Percentiles rank a stretch among this genome's conserved stretches.
Evolutionary conservation across 805 yeast species (phyloP).

Genomic region (Wickerhamiella dianesei): DNA sequence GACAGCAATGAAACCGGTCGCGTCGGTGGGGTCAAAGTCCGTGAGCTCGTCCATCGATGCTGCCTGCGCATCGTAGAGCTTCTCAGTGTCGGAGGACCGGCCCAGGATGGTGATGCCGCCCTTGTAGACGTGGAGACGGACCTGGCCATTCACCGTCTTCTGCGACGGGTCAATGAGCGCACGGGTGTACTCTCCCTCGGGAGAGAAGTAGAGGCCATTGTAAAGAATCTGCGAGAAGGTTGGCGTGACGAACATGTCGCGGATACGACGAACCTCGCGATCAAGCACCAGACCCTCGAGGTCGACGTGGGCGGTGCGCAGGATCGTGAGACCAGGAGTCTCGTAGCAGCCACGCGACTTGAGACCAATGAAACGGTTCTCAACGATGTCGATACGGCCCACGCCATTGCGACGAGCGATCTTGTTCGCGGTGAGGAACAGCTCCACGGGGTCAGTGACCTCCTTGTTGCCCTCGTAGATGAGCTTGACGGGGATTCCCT

Average conservation of each 20-base stretch:
- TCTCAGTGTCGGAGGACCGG: constrained; percentile 90
- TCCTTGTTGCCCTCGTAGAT: constrained; percentile 43
- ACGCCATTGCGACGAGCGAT: constrained; percentile 98
- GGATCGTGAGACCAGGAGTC: constrained; percentile 93
- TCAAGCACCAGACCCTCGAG: constrained; percentile 94
- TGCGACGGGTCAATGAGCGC: constrained; percentile 73
- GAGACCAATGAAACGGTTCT: constrained; percentile 96
- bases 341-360: constrained; percentile 99
- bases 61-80: constrained; percentile 93
- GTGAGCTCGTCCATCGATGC: constrained; percentile 99
- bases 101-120: constrained; percentile 77
- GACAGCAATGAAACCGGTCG: constrained; percentile 93
- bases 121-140: constrained; percentile 86
- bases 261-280: constrained; percentile 92
- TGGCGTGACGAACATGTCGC: constrained; percentile 93
- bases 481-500: constrained; percentile 81
- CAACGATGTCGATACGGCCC: constrained; percentile 98
- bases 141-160: constrained; percentile 88
- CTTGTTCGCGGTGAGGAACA: constrained; percentile 84
- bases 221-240: constrained; percentile 79
- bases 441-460: constrained; percentile 78
- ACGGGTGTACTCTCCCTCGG: constrained; percentile 95
- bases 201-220: constrained; percentile 96
- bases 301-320: constrained; percentile 90
- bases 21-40: constrained; percentile 93